Conservation (phyloP, 768 basidiomycete genomes). For the Kwoniella dejecticola region DNA sequence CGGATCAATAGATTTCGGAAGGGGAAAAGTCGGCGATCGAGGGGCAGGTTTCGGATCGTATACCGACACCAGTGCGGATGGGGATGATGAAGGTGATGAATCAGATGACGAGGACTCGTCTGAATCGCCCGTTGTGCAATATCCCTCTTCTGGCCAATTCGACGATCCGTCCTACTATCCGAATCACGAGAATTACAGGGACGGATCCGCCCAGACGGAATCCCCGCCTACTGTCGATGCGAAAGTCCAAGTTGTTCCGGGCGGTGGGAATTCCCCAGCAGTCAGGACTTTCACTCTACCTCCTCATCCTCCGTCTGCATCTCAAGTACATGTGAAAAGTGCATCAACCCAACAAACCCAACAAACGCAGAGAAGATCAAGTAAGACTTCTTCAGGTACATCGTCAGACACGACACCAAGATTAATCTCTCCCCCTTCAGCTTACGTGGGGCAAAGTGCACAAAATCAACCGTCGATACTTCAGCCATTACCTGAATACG, state of each 20-base stretch:
- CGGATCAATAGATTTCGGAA: slow-evolving; percentile 13
- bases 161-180: slow-evolving; percentile 9
- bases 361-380: neutral
- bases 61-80: slow-evolving; percentile 50
- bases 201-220: slow-evolving; percentile 43
- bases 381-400: slow-evolving; percentile 8
- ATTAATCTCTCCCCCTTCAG: slow-evolving; percentile 19
- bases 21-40: neutral
- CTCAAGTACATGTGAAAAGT: neutral
- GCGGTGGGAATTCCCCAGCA: slow-evolving; percentile 23
- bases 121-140: slow-evolving; percentile 60
- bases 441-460: neutral
- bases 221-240: slow-evolving; percentile 18
- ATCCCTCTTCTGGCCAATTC: slow-evolving; percentile 51
- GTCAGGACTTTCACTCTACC: slow-evolving; percentile 22
- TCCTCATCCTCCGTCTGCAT: slow-evolving; percentile 5
- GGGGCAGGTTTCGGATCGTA: slow-evolving; percentile 7
- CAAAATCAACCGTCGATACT: neutral
- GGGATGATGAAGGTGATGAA: slow-evolving; percentile 57
- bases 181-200: slow-evolving; percentile 31
- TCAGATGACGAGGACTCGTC: slow-evolving; percentile 48
- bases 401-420: slow-evolving; percentile 51
- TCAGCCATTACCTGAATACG: slow-evolving; percentile 18
- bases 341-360: neutral
- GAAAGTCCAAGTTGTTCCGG: slow-evolving; percentile 29